Percentiles rank a stretch among this genome's conserved stretches.
Conservation (phyloP, 805 yeast genomes). For the Candida berthetii region DNA sequence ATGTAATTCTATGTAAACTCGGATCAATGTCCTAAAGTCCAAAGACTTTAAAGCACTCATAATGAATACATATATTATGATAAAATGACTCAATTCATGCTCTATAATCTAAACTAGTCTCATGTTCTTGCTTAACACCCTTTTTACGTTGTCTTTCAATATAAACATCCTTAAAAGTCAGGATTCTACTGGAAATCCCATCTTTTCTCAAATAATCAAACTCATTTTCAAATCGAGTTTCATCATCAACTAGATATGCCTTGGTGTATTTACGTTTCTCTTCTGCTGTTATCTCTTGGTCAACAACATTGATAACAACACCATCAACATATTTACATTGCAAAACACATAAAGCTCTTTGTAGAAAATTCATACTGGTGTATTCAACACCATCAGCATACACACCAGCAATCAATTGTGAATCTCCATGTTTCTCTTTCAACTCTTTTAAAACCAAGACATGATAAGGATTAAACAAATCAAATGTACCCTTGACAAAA, state of each 20-base stretch:
- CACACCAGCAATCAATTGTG: slow-evolving; percentile 53
- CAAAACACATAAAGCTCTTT: slow-evolving; percentile 79
- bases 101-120: slow-evolving; percentile 19
- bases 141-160: slow-evolving; percentile 84
- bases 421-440: slow-evolving; percentile 28
- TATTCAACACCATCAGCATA: slow-evolving; percentile 63
- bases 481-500: slow-evolving; percentile 83
- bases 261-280: too few species aligned
- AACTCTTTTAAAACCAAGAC: slow-evolving; percentile 61
- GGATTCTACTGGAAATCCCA: slow-evolving; percentile 70
- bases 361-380: slow-evolving; percentile 85
- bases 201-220: slow-evolving; percentile 62
- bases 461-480: slow-evolving; percentile 91
- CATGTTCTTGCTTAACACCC: slow-evolving; percentile 69
- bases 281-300: slow-evolving; percentile 28
- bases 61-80: too few species aligned
- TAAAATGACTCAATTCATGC: not conserved
- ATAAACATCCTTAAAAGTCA: slow-evolving; percentile 59
- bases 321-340: slow-evolving; percentile 86
- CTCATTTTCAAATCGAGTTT: slow-evolving; percentile 37
- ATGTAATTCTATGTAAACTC: too few species aligned
- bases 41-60: too few species aligned
- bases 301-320: slow-evolving; percentile 39
- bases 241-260: slow-evolving; percentile 26
- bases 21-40: too few species aligned